These are phyloP conservation scores for Chenopodium quinoa DNA, from an alignment of 148 eudicot species.

Conservation along the genomic window DNA sequence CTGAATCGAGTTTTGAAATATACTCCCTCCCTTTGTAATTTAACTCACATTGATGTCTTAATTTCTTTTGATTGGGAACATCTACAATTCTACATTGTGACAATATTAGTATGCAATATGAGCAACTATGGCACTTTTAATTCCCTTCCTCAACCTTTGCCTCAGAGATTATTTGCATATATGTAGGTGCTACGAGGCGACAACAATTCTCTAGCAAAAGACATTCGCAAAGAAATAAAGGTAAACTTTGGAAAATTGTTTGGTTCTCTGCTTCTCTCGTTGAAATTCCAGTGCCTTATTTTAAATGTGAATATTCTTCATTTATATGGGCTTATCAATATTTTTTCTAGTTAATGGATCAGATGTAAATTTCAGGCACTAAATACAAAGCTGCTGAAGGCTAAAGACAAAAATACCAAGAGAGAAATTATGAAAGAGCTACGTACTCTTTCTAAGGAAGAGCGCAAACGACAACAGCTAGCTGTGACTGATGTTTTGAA, in stretches of 20 bases:
- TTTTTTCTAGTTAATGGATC: slow-evolving; percentile 19
- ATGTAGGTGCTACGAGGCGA: slow-evolving; percentile 87
- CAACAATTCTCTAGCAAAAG: slow-evolving; percentile 85
- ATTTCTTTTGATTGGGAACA: no score
- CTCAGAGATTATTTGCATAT: slow-evolving; percentile 15
- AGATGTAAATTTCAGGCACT: slow-evolving; percentile 53
- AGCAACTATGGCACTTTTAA: neutral
- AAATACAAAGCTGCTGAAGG: slow-evolving; percentile 82
- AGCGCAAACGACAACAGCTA: slow-evolving; percentile 93
- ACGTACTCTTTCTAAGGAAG: slow-evolving; percentile 80
- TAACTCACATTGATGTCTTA: neutral
- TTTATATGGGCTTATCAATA: neutral
- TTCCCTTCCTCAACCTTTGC: neutral
- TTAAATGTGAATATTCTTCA: neutral
- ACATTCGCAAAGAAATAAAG: slow-evolving; percentile 93
- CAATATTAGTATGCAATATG: neutral
- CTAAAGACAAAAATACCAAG: slow-evolving; percentile 81
- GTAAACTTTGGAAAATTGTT: slow-evolving; percentile 30
- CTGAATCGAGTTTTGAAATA: no score
- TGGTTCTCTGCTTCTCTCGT: slow-evolving; percentile 1
- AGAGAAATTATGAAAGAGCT: slow-evolving; percentile 89
- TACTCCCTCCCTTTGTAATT: neutral
- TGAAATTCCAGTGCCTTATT: neutral
- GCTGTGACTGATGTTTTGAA: slow-evolving; percentile 93
- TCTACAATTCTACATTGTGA: neutral